phyloP scores from a whole-genome alignment of 768 basidiomycete genomes.

The Kwoniella mangroviensis region DNA sequence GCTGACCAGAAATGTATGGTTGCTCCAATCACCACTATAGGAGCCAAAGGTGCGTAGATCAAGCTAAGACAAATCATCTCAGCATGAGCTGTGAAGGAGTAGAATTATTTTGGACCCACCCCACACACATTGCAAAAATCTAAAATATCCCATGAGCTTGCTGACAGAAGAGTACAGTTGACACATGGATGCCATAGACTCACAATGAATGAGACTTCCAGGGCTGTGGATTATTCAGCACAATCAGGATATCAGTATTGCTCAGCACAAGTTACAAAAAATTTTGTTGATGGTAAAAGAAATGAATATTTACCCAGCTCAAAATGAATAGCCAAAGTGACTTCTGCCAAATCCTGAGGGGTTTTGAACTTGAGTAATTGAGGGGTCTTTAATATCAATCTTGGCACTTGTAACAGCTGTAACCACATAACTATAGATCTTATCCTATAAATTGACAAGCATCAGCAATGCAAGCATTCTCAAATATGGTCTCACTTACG shows the following conservation, averaged over 20 bases:
- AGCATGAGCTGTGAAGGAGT: too few relatives aligned
- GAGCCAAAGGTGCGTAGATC: constrained; percentile 90
- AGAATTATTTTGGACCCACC: constrained; percentile 12
- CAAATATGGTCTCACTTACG: constrained; percentile 28
- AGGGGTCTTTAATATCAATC: constrained; percentile 17
- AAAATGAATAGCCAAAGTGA: constrained; percentile 34
- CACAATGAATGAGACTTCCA: constrained; percentile 50
- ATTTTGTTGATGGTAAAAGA: too few relatives aligned
- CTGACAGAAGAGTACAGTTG: too few relatives aligned
- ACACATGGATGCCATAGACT: too few relatives aligned
- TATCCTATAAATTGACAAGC: background rate
- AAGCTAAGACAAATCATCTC: constrained; percentile 55
- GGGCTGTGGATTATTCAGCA: constrained; percentile 25
- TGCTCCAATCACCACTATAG: constrained; percentile 78
- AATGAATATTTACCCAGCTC: constrained; percentile 44
- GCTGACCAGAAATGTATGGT: constrained; percentile 77
- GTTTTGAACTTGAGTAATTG: constrained; percentile 20
- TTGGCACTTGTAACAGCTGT: constrained; percentile 38
- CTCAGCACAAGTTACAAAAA: too few relatives aligned
- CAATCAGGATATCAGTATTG: too few relatives aligned
- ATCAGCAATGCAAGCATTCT: background rate
- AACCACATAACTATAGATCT: constrained; percentile 33
- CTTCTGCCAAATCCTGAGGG: constrained; percentile 28
- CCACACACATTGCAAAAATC: constrained; percentile 49
- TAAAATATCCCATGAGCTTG: too few relatives aligned